Conservation (phyloP, 768 basidiomycete species). For the Crassisporium funariophilum region DNA sequence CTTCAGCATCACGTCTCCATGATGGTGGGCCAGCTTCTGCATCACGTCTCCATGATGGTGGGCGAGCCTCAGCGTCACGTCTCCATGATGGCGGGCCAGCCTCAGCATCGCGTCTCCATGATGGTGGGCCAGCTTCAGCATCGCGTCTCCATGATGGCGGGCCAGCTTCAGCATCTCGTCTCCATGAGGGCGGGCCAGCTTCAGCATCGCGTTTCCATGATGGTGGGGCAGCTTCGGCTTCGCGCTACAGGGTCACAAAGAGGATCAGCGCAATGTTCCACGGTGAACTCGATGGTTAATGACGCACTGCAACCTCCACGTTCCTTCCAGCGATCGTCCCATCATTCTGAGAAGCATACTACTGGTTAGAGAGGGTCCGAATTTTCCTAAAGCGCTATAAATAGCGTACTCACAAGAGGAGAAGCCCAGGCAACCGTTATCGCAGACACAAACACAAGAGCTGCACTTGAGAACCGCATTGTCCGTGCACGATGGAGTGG, state of each 20-base stretch:
- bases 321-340: constrained; percentile 12
- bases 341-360: constrained; percentile 14
- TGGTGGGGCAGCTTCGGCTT: constrained; percentile 15
- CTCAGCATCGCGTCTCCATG: too few species aligned
- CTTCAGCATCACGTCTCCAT: too few species aligned
- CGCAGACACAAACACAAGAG: constrained; percentile 26
- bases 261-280: not conserved
- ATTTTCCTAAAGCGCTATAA: not conserved
- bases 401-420: constrained; percentile 25
- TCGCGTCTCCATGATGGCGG: constrained; percentile 12
- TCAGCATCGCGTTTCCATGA: constrained; percentile 17
- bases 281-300: not conserved
- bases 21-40: too few species aligned
- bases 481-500: constrained; percentile 10
- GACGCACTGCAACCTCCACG: constrained; percentile 19
- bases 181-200: constrained; percentile 12
- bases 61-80: too few species aligned
- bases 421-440: constrained; percentile 25
- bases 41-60: too few species aligned
- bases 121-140: too few species aligned
- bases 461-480: constrained; percentile 32
- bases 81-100: too few species aligned
- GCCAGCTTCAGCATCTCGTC: constrained; percentile 16
- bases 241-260: constrained; percentile 13
- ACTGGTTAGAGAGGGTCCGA: not conserved